phyloP scores from a whole-genome alignment of 2,329 filamentous ascomycete species.

The Fusarium sp. region DNA sequence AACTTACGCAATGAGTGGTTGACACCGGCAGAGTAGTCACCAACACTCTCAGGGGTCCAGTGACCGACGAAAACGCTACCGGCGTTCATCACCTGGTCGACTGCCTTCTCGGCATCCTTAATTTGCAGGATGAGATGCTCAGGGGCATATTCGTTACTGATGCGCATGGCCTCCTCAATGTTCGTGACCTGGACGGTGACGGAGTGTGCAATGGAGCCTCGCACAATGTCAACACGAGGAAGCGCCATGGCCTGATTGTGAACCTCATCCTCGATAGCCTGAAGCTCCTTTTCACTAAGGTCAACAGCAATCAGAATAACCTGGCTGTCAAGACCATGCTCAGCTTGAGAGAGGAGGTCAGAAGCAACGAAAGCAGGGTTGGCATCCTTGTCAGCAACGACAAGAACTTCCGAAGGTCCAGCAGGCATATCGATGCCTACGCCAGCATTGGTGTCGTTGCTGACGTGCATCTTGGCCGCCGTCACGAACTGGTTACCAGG shows the following conservation, averaged over 20 bases:
- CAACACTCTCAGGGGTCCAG: constrained; percentile 98
- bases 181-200: constrained; percentile 82
- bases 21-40: constrained; percentile 97
- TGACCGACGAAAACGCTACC: constrained; percentile 95
- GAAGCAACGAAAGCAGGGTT: constrained; percentile 96
- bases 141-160: constrained; percentile 94
- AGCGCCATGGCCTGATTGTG: constrained; percentile 87
- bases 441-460: constrained; percentile 94
- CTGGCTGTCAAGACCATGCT: constrained; percentile 96
- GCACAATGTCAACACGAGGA: constrained; percentile 91
- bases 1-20: constrained; percentile 96
- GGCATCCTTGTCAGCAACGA: constrained; percentile 87
- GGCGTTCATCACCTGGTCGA: constrained; percentile 88
- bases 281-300: constrained; percentile 76
- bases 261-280: constrained; percentile 90
- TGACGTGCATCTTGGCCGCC: constrained; percentile 97
- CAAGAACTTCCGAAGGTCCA: constrained; percentile 95
- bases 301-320: constrained; percentile 90
- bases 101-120: constrained; percentile 76
- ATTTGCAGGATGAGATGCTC: constrained; percentile 96
- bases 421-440: constrained; percentile 99
- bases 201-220: constrained; percentile 89
- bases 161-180: constrained; percentile 77
- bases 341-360: constrained; percentile 92
- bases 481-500: constrained; percentile 99